Evolutionary conservation across 306 rosid species (phyloP), one percentile per base, ranked within the genome.

Genomic region (Delonix regia): DNA sequence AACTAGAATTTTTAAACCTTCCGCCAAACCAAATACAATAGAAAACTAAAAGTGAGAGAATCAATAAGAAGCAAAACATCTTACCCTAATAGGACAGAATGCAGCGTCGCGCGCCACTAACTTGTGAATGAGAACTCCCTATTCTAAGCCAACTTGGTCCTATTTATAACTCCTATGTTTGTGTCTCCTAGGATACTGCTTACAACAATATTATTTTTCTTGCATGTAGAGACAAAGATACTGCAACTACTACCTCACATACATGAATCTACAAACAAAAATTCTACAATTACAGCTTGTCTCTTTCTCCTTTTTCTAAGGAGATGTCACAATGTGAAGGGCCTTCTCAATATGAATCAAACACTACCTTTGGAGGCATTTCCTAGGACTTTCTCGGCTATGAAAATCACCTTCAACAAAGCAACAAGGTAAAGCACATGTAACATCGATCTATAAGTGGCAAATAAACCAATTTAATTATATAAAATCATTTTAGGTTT

Each of bases 301-400:
- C 41, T 71, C 5, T 48, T 76, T 66, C 33, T 28, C 59, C 74
- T 63, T 33, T 34, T 19, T 73, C 74, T 80, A 55, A 79, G 76
- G 81, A 71, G 78, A 79, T 42, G 74, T 83, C 66, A 67, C 65
- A 36, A 55, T 76, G 73, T 71, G 63, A 41, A 71, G 72, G 82
- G n/a, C 33, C 30, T 61, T 41, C 56, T 33, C 18, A 69, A 21
- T 36, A 71, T 59, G 34, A 71, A 59, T 60, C 84, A 75, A 66
- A 74, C n/a, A 39, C 62, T 3, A 25, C 5, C 71, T 82, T 78
- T 85, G 82, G 82, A 82, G 86, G 68, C 62, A 76, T 64, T 82
- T 86, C 75, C 89, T 80, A 83, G 57, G 89, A 60, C 55, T 86
- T 83, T 76, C 81, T 76, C 80, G 78, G 83, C 72, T 49, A 59